Evolutionary conservation across 352 stramenopile genomes (phyloP), one percentile per base, ranked within the genome.

Genomic region (Blastocystis sp.): DNA sequence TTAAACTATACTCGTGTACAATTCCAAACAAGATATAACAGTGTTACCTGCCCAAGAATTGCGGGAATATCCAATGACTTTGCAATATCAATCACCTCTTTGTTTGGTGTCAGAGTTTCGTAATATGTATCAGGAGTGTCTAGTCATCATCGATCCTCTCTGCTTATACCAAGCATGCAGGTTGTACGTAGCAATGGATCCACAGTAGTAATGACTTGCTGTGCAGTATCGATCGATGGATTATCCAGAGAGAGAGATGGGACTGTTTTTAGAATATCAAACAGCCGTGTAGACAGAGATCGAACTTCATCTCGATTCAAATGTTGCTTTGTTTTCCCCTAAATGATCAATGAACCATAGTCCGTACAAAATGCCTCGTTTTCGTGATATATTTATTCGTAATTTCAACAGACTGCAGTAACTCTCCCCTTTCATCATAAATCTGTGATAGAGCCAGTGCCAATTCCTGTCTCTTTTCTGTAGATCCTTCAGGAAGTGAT

Each of bases 361-460:
- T 53, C 11, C 50, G 13, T 34, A 77, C 66, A 18, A 47, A 11
- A 45, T 84, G 73, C n/a, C 70, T 13, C 0, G 26, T 66, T 64
- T 84, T 84, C n/a, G n/a, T 64, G 15, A 84, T 15, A 34, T 84
- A 84, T 37, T 84, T 84, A 43, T 64, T 84, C 9, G 73, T 47
- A 26, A 84, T 34, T 37, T 84, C 73, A 1, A 84, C 73, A n/a
- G 73, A 84, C 5, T 68, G 34, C 43, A 84, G 39, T 43, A 84
- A 45, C 47, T 84, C 73, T 6, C 73, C 73, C 37, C 53, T 7
- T 45, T 84, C 73, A n/a, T 84, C 73, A 43, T 84, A 84, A 9
- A 84, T 11, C 45, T 84, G 73, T 9, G 73, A 66, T 34, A 84
- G 53, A 37, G 23, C 7, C 39, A 84, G 5, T 5, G 73, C 73